Base-by-base conservation (phyloP, 345 rosid genomes). In the Eutrema japonicum region DNA sequence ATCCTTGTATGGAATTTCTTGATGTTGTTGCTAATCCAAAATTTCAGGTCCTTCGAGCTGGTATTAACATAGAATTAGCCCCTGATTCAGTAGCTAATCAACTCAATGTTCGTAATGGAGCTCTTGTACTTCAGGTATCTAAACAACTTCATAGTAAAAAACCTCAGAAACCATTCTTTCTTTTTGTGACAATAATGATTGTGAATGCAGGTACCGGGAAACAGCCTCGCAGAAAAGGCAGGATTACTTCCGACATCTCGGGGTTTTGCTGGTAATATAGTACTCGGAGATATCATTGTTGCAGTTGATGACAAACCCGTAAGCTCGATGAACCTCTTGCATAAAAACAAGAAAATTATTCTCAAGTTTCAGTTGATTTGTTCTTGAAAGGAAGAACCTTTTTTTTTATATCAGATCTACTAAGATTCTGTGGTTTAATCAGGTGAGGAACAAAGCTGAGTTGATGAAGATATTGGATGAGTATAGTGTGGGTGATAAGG, bases 401-500 rank as follows among this genome's bases (percentile, higher is more conserved):
- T 16, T 42, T 35, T 6, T 18, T 8, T 7, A n/a, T 16, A 29
- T 53, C 72, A 36, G 72, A 41, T 4, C 66, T 14, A 2, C 60
- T 22, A 22, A 22, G 49, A 16, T 50, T 43, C 1, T 27, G 65
- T 47, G 41, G 42, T 22, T 48, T 6, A 37, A 36, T 75, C 83
- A 94, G 98, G 95, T 94, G 69, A 94, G 82, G 69, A 86, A 80
- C 89, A 94, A 89, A 82, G 89, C 88, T 12, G 97, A 89, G 74
- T 46, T 91, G 65, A 72, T 77, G 84, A 88, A 77, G 82, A 81
- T 79, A 64, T 81, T 91, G 80, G 96, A 94, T 81, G 98, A 91
- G 49, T 91, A 88, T 73, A 88, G 27, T 33, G 89, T 87, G 9
- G 96, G 95, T 56, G 97, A 91, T 32, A 80, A 76, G 36, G 96